phyloP scores from a whole-genome alignment of 768 basidiomycete species.

The Cystobasidium ongulense region DNA sequence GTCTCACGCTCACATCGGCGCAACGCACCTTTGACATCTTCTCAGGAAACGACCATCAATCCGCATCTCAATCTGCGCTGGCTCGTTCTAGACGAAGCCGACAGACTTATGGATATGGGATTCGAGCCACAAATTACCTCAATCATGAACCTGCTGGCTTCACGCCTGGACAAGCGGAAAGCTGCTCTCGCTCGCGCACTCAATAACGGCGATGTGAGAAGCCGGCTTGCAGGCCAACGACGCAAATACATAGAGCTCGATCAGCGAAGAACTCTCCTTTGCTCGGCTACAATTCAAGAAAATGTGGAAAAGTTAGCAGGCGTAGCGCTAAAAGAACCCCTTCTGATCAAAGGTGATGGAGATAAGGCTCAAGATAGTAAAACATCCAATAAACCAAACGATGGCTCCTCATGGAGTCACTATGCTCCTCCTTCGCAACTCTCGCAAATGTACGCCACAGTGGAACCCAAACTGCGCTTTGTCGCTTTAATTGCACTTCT shows the following conservation, averaged over 20 bases:
- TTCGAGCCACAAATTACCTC: constrained; percentile 92
- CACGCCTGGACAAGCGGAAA: constrained; percentile 50
- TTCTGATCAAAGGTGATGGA: constrained; percentile 68
- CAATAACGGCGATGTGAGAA: constrained; percentile 55
- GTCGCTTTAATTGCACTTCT: constrained; percentile 81
- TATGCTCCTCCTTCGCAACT: constrained; percentile 79
- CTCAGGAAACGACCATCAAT: not conserved
- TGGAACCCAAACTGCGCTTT: constrained; percentile 86
- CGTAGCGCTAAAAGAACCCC: constrained; percentile 63
- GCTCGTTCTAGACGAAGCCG: constrained; percentile 94
- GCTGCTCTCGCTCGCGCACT: constrained; percentile 55
- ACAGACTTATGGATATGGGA: constrained; percentile 93
- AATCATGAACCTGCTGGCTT: constrained; percentile 74
- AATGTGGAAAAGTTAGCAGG: constrained; percentile 91
- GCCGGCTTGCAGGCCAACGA: constrained; percentile 53
- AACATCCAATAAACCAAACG: not conserved
- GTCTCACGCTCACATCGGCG: constrained; percentile 31
- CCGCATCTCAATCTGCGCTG: constrained; percentile 52
- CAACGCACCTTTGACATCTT: constrained; percentile 54
- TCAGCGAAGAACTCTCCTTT: constrained; percentile 70
- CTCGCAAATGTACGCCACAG: constrained; percentile 77
- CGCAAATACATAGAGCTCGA: constrained; percentile 26
- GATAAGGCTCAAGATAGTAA: constrained; percentile 35
- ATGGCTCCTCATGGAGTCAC: constrained; percentile 38
- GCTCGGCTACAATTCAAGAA: constrained; percentile 92